Evolutionary conservation across 2,329 filamentous ascomycete genomes (phyloP), one percentile per base, ranked within the genome.

Genomic region (Monosporascus cannonballus): DNA sequence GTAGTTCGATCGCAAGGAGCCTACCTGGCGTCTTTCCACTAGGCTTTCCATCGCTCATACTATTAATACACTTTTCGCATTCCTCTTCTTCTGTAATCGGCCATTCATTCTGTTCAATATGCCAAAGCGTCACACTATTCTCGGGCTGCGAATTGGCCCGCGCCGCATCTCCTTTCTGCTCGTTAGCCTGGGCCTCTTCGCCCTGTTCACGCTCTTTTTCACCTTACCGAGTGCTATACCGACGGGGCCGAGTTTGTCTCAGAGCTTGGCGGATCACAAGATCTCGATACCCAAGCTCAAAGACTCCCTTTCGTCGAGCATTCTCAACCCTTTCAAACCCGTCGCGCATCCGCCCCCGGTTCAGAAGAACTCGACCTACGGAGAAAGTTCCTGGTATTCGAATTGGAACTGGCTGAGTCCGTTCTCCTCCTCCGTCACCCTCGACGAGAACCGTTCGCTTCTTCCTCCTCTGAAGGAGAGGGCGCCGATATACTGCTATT

Each of bases 371-470:
- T 92, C 89, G 66, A 88, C 87, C 5, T 85, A 82, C 65, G 87
- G 86, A 48, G 88, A 87, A 56, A 85, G 87, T 36, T 85, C 84
- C 54, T 97, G 93, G 93, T 89, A 90, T 71, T 85, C 83, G 58
- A 86, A 96, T 69, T 95, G 87, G 85, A 90, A 87, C 67, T 97
- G 92, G 91, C 79, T 89, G 62, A 89, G 88, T 56, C 90, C 92
- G 3, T 97, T 96, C 69, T 96, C 91, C 18, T 91, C 85, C 44
- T 82, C 84, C 17, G 77, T 94, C 53, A 86, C 82, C 0, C 78
- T 94, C 52, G 92, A 96, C 65, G 88, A 96, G 68, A 87, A 88
- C 64, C 81, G 90, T 51, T 86, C 88, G 7, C 80, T 97, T 51
- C 83, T 97, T 3, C 94, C 94, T 47, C 89, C 89, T 3, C 74